Evolutionary conservation across 2,329 filamentous ascomycete genomes (phyloP), one percentile per base, ranked within the genome.

Genomic region (Cladosporium sp.): DNA sequence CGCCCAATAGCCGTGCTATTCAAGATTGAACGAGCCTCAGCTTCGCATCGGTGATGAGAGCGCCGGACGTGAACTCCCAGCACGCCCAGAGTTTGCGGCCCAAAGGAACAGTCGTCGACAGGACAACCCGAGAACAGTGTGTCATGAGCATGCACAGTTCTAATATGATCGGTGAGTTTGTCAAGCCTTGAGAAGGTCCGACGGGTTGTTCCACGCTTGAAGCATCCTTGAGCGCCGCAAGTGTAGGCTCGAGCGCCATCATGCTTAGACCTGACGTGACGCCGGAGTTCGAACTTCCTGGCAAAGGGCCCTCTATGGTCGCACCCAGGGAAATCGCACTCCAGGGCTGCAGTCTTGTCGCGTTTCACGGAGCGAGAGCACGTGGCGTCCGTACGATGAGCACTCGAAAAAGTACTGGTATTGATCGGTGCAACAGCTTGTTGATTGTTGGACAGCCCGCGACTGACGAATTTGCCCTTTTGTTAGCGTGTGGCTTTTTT

Each of bases 91-190:
- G 24, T 24, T 24, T 24, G 24, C 24, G 24, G 24, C 2, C 24
- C 24, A 24, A 24, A 24, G 1, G 24, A 24, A 2, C 24, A 24
- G 24, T 24, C 2, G 24, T 24, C 24, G 24, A 24, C 24, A 24
- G 24, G 24, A 24, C 24, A 24, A 24, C 24, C 24, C 2, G 24
- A 24, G 24, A 24, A 24, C 24, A 24, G 24, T 24, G 24, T 24
- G 2, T 24, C 24, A 24, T 24, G 24, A 24, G 24, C 1, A 24
- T 24, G 24, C 24, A 24, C 5, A 21, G n/a, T 8, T 57, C 21
- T 38, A 4, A 57, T 57, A 7, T 57, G 54, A 10, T 34, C 54
- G 54, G 54, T 57, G 54, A 57, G 54, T 32, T 57, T 57, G 15
- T 38, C 54, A 4, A 24, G 32, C 54, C 54, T 21, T 8, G 32